Evolutionary conservation across 352 stramenopile species (phyloP), one percentile per base, ranked within the genome.

Genomic region (Phytophthora idaei): DNA sequence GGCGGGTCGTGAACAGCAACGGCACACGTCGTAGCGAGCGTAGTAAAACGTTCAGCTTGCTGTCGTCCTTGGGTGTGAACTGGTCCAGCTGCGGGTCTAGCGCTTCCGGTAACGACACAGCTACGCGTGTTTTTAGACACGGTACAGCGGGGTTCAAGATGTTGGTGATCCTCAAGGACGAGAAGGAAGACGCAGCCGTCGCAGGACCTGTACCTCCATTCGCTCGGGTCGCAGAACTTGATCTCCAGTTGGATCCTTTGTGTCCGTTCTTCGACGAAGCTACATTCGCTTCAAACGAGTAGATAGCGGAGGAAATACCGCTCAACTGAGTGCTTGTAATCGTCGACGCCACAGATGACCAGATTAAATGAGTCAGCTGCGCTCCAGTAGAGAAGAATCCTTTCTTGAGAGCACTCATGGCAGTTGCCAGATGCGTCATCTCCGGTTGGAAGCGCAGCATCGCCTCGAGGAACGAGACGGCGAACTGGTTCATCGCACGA

Each of bases 401-500:
- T 52, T 86, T 89, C 71, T 89, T 93, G 8, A 93, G 42, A 7
- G 78, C 70, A 15, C 41, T 74, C 71, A 90, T 89, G 1, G 82
- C 83, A 47, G 72, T 73, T 27, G 73, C 59, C 47, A 89, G 56
- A 17, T 87, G 61, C 3, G 75, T 76, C 75, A 89, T 77, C 39
- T 89, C 85, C 0, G 82, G 80, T 41, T 92, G 81, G 59, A 93
- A 93, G 5, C 85, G 83, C 10, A 85, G 53, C 58, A 90, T 76
- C 1, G 80, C 67, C 57, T 93, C 85, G 12, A 91, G 57, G 31
- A 90, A 89, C 10, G 81, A 89, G 2, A 87, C 46, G 1, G 76
- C 85, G 64, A 94, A 94, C 58, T 90, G 81, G 25, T 86, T 88
- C 85, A 92, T 94, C 0, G 85, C 85, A 17, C 83, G 77, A 28